These are phyloP conservation scores for Coemansia erecta DNA, from an alignment of 192 early-diverging fungal genomes.

Conservation along the genomic window DNA sequence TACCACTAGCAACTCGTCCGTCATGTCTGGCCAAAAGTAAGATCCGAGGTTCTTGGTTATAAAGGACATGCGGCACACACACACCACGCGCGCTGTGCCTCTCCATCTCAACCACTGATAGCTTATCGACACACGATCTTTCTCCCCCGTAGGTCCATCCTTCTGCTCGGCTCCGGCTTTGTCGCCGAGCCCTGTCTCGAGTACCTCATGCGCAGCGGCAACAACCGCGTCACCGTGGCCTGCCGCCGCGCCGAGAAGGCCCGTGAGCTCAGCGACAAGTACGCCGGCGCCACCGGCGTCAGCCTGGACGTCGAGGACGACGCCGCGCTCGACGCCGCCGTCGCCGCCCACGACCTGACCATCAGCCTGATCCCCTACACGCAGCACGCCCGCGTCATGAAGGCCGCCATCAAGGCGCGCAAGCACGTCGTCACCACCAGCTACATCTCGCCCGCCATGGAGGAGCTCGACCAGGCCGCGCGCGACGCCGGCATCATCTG, in stretches of 20 bases:
- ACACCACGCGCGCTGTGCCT: too few species aligned
- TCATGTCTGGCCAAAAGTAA: too few species aligned
- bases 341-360: slow-evolving; percentile 84
- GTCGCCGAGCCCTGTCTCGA: slow-evolving; percentile 94
- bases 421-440: slow-evolving; percentile 95
- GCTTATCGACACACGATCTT: too few species aligned
- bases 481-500: slow-evolving; percentile 84
- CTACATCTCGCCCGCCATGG: slow-evolving; percentile 96
- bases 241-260: slow-evolving; percentile 75
- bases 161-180: slow-evolving; percentile 95
- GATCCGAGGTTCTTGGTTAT: too few species aligned
- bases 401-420: slow-evolving; percentile 84
- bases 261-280: slow-evolving; percentile 63
- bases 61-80: too few species aligned
- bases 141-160: slow-evolving; percentile 68
- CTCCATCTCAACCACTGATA: too few species aligned
- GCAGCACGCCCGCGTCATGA: slow-evolving; percentile 85
- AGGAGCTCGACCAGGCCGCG: slow-evolving; percentile 79
- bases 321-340: slow-evolving; percentile 64
- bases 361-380: slow-evolving; percentile 93
- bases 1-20: too few species aligned
- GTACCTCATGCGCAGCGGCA: slow-evolving; percentile 84
- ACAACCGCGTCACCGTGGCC: slow-evolving; percentile 90
- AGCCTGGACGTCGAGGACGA: slow-evolving; percentile 81
- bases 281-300: slow-evolving; percentile 59